Evolutionary conservation across 2,329 filamentous ascomycete species (phyloP).

Genomic region (Aspergillus novoparasiticus): DNA sequence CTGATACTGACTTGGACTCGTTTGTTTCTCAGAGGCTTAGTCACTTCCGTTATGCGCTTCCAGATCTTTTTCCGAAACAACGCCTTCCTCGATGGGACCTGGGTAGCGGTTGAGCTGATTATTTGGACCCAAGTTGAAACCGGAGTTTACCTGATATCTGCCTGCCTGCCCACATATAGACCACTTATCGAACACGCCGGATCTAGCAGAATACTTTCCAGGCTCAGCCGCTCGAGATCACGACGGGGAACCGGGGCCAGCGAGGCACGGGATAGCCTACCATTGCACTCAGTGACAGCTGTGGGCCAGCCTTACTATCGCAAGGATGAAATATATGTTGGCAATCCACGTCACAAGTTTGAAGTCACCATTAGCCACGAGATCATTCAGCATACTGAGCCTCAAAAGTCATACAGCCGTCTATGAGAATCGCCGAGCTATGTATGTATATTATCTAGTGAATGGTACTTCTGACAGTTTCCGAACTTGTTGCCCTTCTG

Average conservation of each 20-base stretch:
- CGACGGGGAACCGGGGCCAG: not conserved
- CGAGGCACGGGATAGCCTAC: not conserved
- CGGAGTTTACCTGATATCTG: conserved; percentile 1
- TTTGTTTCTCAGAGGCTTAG: not conserved
- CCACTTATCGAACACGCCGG: not conserved
- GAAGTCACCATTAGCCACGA: not conserved
- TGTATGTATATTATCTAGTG: not conserved
- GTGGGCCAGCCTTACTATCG: not conserved
- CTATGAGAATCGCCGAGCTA: not conserved
- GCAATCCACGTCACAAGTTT: not conserved
- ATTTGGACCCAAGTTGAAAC: conserved; percentile 3
- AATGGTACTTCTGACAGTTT: not conserved
- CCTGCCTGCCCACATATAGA: not conserved
- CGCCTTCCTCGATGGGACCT: not conserved
- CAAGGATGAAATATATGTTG: not conserved
- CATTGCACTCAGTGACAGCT: not conserved
- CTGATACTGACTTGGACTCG: not conserved
- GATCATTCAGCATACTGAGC: not conserved
- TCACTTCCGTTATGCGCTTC: conserved; percentile 1
- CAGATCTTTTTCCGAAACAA: conserved; percentile 1
- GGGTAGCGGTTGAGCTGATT: not conserved
- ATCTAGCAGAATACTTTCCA: not conserved
- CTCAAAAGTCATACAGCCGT: not conserved
- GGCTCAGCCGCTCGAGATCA: not conserved
- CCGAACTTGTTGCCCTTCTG: not conserved